Base-by-base conservation (phyloP, 2,329 filamentous ascomycete genomes). In the Phaeosphaeriaceae sp. region DNA sequence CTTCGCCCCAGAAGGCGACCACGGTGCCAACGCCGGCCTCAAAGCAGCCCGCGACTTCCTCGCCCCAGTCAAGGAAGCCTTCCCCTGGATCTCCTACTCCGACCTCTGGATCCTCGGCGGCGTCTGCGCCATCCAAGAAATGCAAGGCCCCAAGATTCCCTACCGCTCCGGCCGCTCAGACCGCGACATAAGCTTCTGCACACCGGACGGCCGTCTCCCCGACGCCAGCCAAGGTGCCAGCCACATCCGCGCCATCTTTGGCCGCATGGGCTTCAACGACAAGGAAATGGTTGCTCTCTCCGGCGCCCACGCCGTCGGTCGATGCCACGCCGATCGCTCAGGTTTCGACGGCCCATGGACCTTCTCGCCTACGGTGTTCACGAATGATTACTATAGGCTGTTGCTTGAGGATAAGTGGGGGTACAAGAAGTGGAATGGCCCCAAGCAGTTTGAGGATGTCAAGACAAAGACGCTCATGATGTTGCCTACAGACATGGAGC, bases 251-350 rank as follows among this genome's bases (percentile, higher is more conserved):
- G 84, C 85, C 78, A 93, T 97, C 80, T 99, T 97, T 78, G 85
- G 87, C 76, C 91, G 93, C 73, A 97, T 97, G 93, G 93, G 93
- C 62, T 97, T 97, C 83, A 88, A 94, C 76, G 93, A 99, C 78
- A 89, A 89, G 69, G 92, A 97, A 77, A 97, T 97, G 71, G 93
- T 97, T 37, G 94, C 93, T 23, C 84, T 97, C 44, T 82, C 83
- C 87, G 97, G 83, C 79, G 87, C 43, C 84, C 94, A 80, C 90
- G 93, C 75, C 87, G 87, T 70, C 30, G 92, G 92, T 56, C 90
- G 92, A 61, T 95, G 89, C 80, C 94, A 97, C 82, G 81, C 86
- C 7, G 88, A 94, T 77, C 90, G 93, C 72, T 91, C 87, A 57
- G 93, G 93, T 56, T 97, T 85, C 76, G 84, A 88, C 1, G 94